A percentile compares a stretch with the other conserved stretches of the same genome.
These are phyloP conservation scores for Botrytis galanthina DNA, from an alignment of 2,329 filamentous ascomycete genomes.

Conservation along the genomic window DNA sequence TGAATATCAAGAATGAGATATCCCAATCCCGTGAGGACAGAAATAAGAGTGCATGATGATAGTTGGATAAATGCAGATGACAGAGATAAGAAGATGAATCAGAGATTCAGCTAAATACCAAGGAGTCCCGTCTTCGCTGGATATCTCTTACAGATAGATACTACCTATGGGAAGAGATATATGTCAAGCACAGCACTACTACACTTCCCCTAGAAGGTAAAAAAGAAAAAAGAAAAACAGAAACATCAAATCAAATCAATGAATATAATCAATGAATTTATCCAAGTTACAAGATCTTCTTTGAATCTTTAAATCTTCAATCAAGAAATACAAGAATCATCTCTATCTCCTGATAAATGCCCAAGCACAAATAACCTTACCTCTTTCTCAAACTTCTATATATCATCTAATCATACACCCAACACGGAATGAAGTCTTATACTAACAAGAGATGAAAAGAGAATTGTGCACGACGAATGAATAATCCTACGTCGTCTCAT, in stretches of 20 bases:
- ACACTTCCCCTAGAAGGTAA: background rate
- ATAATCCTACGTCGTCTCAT: fast-evolving
- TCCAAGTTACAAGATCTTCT: background rate
- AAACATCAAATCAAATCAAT: background rate
- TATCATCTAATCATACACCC: background rate
- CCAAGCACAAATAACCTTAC: background rate
- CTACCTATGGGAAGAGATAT: background rate
- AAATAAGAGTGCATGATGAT: background rate
- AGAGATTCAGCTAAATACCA: too few species aligned
- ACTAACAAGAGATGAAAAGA: background rate
- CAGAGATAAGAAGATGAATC: background rate
- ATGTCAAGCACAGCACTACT: background rate
- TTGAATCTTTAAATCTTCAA: background rate
- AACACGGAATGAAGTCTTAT: background rate
- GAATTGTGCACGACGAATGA: background rate
- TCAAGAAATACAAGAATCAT: background rate
- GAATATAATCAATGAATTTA: background rate
- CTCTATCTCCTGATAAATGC: background rate
- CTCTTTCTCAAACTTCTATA: background rate
- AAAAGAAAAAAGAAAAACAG: background rate
- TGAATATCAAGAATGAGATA: background rate
- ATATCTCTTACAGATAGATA: background rate
- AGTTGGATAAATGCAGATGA: too few species aligned
- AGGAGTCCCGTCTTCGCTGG: background rate
- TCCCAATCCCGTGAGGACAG: background rate